phyloP scores from a whole-genome alignment of 2,329 filamentous ascomycete genomes.

The Dothistroma pini region DNA sequence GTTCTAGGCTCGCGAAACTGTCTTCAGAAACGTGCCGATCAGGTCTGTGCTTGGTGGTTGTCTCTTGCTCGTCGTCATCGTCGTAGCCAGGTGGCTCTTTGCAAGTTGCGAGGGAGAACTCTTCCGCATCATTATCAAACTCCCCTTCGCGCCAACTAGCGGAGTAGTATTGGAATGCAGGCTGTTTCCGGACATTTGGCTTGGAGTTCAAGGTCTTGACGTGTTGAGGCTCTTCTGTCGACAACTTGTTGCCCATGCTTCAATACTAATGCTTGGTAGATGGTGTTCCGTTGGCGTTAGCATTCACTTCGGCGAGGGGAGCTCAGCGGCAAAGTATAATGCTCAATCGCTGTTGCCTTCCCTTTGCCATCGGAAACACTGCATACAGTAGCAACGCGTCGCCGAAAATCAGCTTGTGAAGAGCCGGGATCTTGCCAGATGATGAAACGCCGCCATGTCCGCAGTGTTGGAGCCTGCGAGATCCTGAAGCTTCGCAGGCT shows the following conservation, averaged over 20 bases:
- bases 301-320: neutral
- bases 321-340: neutral
- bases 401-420: neutral
- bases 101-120: conserved; percentile 8
- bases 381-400: neutral
- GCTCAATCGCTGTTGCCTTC: neutral
- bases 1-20: neutral
- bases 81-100: conserved; percentile 5
- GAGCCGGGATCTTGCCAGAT: neutral
- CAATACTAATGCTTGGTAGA: neutral
- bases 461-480: neutral
- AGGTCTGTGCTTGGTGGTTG: neutral
- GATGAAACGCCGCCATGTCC: neutral
- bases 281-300: neutral
- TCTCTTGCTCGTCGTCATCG: conserved; percentile 6
- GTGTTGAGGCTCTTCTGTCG: neutral
- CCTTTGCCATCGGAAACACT: neutral
- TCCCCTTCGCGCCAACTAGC: conserved; percentile 8
- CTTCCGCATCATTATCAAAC: conserved; percentile 7
- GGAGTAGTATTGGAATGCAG: conserved; percentile 6
- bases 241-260: neutral
- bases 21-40: neutral
- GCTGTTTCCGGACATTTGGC: conserved; percentile 4
- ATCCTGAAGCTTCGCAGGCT: neutral
- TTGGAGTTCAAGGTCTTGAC: conserved; percentile 1